Percentiles rank a stretch among this genome's conserved stretches.
phyloP scores from a whole-genome alignment of 2,329 filamentous ascomycete genomes.

The Colletotrichum spaethianum region DNA sequence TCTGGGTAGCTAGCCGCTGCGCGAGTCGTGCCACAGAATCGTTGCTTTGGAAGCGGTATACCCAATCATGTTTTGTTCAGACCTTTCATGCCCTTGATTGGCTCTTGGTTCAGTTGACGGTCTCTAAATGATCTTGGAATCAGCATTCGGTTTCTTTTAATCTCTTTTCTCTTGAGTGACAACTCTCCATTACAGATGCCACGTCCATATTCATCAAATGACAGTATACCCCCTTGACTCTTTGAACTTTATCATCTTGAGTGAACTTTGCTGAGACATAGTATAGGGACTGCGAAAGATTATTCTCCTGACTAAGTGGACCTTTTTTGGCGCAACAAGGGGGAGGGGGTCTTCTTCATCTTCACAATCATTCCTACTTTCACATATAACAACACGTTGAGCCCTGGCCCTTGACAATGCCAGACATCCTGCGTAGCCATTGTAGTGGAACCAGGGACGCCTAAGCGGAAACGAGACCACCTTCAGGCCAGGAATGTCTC shows the following conservation, averaged over 20 bases:
- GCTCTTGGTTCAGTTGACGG: background rate
- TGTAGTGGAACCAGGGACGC: background rate
- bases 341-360: conserved; percentile 7
- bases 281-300: conserved; percentile 7
- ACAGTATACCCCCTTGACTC: background rate
- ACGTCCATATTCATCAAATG: background rate
- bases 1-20: background rate
- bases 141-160: background rate
- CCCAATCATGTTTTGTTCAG: conserved; percentile 9
- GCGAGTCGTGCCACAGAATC: background rate
- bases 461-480: background rate
- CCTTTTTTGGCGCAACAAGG: background rate
- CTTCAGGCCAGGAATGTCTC: background rate
- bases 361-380: conserved; percentile 21
- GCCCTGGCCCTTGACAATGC: conserved; percentile 24
- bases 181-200: background rate
- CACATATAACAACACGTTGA: conserved; percentile 1
- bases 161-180: background rate
- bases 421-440: conserved; percentile 12
- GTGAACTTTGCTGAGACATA: background rate
- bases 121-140: background rate
- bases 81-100: conserved; percentile 2
- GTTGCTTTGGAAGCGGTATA: background rate
- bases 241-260: background rate
- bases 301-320: background rate